Evolutionary conservation across 2,329 filamentous ascomycete species (phyloP).

Genomic region (Talaromyces sp.): DNA sequence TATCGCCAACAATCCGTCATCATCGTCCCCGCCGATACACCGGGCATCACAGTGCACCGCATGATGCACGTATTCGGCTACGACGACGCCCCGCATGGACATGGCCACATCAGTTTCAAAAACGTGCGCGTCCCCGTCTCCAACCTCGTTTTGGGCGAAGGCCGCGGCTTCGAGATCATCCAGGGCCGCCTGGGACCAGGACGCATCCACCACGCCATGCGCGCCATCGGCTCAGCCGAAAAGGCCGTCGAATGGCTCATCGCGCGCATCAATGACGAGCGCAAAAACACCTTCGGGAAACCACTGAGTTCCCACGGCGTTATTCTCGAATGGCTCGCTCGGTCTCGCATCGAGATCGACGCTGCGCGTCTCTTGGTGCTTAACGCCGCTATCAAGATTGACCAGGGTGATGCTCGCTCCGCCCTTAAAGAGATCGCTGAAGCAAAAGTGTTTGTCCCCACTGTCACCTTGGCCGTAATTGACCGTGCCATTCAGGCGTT

Average conservation of each 20-base stretch:
- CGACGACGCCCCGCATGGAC: slow-evolving; percentile 96
- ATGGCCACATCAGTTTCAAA: slow-evolving; percentile 84
- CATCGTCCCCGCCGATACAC: slow-evolving; percentile 72
- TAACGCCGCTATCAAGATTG: slow-evolving; percentile 93
- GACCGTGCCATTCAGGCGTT: slow-evolving; percentile 92
- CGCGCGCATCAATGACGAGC: slow-evolving; percentile 84
- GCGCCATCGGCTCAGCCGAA: slow-evolving; percentile 85
- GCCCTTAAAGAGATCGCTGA: slow-evolving; percentile 90
- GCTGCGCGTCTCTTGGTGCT: slow-evolving; percentile 82
- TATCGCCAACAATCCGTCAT: slow-evolving; percentile 94
- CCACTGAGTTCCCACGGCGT: slow-evolving; percentile 83
- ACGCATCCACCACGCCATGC: slow-evolving; percentile 97
- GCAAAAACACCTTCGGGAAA: slow-evolving; percentile 88
- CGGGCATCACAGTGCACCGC: slow-evolving; percentile 85
- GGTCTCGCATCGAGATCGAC: slow-evolving; percentile 89
- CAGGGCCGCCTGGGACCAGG: slow-evolving; percentile 93
- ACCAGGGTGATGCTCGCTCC: slow-evolving; percentile 79
- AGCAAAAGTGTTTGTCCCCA: slow-evolving; percentile 87
- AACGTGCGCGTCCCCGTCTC: slow-evolving; percentile 80
- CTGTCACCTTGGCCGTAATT: slow-evolving; percentile 76
- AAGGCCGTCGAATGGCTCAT: slow-evolving; percentile 92
- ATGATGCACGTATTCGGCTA: slow-evolving; percentile 94
- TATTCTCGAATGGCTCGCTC: slow-evolving; percentile 90
- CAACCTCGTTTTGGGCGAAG: slow-evolving; percentile 87
- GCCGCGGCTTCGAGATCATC: slow-evolving; percentile 95